These are phyloP conservation scores for Akanthomyces muscarius DNA, from an alignment of 2,329 filamentous ascomycete genomes.

Conservation along the genomic window DNA sequence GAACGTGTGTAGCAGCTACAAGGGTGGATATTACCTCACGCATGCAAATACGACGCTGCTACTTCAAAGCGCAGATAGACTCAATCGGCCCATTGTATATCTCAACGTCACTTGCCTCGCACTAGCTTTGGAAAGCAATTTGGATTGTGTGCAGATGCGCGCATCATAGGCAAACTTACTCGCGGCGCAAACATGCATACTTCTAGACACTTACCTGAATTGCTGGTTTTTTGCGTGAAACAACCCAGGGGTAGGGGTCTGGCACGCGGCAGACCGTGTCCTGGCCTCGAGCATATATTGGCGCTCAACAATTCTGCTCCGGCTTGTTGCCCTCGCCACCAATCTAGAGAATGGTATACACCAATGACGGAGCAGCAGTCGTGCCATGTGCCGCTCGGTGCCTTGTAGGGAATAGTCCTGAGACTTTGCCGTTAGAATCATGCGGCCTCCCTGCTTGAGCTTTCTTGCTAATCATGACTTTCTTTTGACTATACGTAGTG, in stretches of 20 bases:
- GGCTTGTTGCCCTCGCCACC: background rate
- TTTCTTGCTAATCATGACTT: background rate
- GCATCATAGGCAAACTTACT: background rate
- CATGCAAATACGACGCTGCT: background rate
- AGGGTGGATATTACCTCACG: background rate
- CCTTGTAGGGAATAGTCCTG: background rate
- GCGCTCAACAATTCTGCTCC: background rate
- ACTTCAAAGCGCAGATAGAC: background rate
- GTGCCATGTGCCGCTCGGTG: constrained; percentile 5
- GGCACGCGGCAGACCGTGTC: background rate
- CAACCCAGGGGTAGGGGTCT: background rate
- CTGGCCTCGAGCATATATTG: background rate
- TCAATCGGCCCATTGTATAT: background rate
- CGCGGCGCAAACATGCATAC: background rate
- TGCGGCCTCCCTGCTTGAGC: background rate
- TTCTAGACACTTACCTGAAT: background rate
- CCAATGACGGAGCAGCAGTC: constrained; percentile 6
- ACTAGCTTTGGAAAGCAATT: too few species aligned
- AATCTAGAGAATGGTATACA: background rate
- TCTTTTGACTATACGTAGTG: background rate
- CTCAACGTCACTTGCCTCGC: background rate
- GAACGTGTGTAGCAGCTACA: background rate
- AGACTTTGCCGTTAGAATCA: background rate
- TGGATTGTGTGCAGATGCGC: background rate
- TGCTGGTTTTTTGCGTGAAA: background rate